Evolutionary conservation across 2,329 filamentous ascomycete genomes (phyloP).

Genomic region (Cladophialophora immunda): DNA sequence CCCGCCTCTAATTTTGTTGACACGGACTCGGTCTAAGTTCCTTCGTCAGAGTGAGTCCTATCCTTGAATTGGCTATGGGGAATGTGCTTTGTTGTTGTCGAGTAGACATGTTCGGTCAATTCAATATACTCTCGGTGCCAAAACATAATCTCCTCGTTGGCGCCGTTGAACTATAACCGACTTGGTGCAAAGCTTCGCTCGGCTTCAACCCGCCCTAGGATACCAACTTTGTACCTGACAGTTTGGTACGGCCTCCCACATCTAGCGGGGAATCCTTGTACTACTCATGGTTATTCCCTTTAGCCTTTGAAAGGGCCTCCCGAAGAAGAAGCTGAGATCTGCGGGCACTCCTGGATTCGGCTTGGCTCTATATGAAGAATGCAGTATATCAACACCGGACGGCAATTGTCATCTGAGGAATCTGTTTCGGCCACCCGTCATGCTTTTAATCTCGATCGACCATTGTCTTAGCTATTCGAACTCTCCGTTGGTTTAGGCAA

Average conservation of each 20-base stretch:
- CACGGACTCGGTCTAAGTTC: not conserved
- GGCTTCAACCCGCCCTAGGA: not conserved
- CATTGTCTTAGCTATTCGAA: not conserved
- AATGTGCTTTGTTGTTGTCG: not conserved
- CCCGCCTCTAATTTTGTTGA: not conserved
- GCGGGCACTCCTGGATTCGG: not conserved
- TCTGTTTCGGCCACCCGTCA: not conserved
- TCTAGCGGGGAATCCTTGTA: not conserved
- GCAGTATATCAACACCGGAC: not conserved
- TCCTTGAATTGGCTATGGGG: not conserved
- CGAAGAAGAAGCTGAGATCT: not conserved
- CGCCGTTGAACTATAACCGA: not conserved
- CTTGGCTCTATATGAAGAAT: not conserved
- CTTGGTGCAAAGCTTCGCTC: not conserved
- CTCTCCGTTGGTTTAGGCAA: not conserved
- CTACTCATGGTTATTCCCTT: not conserved
- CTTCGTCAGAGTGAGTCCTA: not conserved
- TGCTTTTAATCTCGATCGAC: not conserved
- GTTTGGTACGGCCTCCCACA: not conserved
- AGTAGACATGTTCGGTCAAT: too few species aligned
- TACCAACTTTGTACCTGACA: not conserved
- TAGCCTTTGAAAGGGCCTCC: not conserved
- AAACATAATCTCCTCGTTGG: conserved; percentile 5
- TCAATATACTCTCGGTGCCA: too few species aligned
- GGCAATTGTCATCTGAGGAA: not conserved